Conservation (phyloP, 108 stramenopile species). For the Nannochloropsis salina region DNA sequence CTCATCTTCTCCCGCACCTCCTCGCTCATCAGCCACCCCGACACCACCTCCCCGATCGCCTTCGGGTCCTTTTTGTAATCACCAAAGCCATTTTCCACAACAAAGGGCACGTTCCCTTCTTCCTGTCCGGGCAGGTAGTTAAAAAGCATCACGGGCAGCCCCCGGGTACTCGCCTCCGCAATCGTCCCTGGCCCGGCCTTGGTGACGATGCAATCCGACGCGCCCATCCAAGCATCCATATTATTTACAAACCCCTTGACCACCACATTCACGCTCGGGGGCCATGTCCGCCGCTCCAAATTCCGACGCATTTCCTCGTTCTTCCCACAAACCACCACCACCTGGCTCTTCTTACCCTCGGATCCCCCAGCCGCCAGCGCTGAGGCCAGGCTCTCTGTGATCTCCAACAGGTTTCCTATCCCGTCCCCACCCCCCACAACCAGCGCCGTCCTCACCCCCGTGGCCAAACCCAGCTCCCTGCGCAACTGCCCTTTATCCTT, state of each 20-base stretch:
- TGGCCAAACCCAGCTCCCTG: constrained; percentile 58
- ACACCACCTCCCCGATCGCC: constrained; percentile 69
- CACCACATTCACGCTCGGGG: constrained; percentile 62
- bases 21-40: constrained; percentile 58
- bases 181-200: constrained; percentile 96
- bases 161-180: constrained; percentile 85
- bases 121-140: constrained; percentile 89
- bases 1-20: background rate
- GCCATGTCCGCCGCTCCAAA: constrained; percentile 65
- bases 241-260: constrained; percentile 84
- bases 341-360: constrained; percentile 59
- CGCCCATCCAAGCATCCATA: constrained; percentile 93
- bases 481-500: constrained; percentile 52
- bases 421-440: constrained; percentile 94
- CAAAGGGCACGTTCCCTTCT: constrained; percentile 76
- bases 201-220: constrained; percentile 77
- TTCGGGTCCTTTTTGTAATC: constrained; percentile 62
- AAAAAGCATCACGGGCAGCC: constrained; percentile 84
- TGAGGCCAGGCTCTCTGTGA: constrained; percentile 66
- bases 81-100: constrained; percentile 75
- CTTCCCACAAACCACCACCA: constrained; percentile 94
- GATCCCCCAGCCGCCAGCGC: constrained; percentile 33
- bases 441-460: constrained; percentile 64
- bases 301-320: constrained; percentile 64
- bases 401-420: constrained; percentile 77